These are phyloP conservation scores for Amylocarpus encephaloides DNA, from an alignment of 2,329 filamentous ascomycete genomes.

Conservation along the genomic window DNA sequence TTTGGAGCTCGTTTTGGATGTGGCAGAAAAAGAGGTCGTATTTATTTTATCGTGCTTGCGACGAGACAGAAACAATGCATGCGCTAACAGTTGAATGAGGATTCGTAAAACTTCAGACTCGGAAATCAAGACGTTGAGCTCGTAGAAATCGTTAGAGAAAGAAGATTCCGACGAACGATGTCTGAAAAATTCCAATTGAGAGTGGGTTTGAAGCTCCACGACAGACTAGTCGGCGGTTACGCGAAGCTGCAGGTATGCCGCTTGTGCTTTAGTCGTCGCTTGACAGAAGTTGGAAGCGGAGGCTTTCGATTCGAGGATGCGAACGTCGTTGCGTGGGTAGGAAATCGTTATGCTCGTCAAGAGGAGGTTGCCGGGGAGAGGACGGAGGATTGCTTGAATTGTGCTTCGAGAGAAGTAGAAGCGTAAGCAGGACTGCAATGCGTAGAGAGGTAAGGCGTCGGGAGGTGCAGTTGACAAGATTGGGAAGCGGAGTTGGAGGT, in stretches of 20 bases:
- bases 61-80: slow-evolving; percentile 21
- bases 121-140: slow-evolving; percentile 35
- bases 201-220: slow-evolving; percentile 31
- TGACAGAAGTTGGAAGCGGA: slow-evolving; percentile 23
- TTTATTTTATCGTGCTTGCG: slow-evolving; percentile 19
- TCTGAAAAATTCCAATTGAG: slow-evolving; percentile 30
- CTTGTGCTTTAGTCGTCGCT: slow-evolving; percentile 31
- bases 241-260: slow-evolving; percentile 32
- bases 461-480: slow-evolving; percentile 6
- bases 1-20: neutral
- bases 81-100: slow-evolving; percentile 26
- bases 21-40: too few relatives aligned
- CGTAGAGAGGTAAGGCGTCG: slow-evolving; percentile 2
- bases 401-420: slow-evolving; percentile 3
- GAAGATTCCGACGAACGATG: slow-evolving; percentile 26
- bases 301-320: slow-evolving; percentile 28
- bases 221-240: slow-evolving; percentile 27
- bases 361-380: slow-evolving; percentile 10
- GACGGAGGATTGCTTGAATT: neutral
- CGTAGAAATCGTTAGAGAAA: slow-evolving; percentile 38
- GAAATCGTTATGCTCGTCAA: slow-evolving; percentile 26
- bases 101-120: slow-evolving; percentile 27
- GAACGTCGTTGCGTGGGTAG: slow-evolving; percentile 15
- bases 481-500: slow-evolving; percentile 4
- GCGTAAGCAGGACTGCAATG: neutral